Evolutionary conservation across 164 flowering plant species (phyloP).

Genomic region (Aristolochia californica): DNA sequence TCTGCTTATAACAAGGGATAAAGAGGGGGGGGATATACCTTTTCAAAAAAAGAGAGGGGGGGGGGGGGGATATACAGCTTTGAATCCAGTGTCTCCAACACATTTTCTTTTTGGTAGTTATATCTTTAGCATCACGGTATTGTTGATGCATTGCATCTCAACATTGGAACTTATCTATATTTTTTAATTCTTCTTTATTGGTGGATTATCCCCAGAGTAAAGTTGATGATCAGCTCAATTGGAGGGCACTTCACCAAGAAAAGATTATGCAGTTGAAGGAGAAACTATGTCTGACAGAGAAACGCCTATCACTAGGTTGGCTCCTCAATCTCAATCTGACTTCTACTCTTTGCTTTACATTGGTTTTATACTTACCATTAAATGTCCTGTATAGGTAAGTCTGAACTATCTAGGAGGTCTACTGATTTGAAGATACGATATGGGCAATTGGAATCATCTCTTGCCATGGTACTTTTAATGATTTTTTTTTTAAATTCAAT

Average conservation of each 20-base stretch:
- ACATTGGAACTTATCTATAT: background rate
- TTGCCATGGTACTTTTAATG: slow-evolving; percentile 29
- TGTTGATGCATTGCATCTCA: background rate
- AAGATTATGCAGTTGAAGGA: slow-evolving; percentile 64
- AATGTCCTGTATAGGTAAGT: slow-evolving; percentile 43
- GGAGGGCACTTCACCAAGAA: slow-evolving; percentile 73
- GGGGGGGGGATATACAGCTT: too few relatives aligned
- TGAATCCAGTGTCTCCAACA: background rate
- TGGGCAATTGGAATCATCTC: slow-evolving; percentile 69
- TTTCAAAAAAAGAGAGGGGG: too few relatives aligned
- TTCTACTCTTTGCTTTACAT: background rate
- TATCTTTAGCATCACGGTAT: background rate
- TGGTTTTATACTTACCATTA: slow-evolving; percentile 5
- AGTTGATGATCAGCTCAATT: slow-evolving; percentile 69
- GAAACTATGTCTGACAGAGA: slow-evolving; percentile 48
- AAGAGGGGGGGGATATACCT: too few relatives aligned
- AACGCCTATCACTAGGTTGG: slow-evolving; percentile 59
- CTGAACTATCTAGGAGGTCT: slow-evolving; percentile 49
- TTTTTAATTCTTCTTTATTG: background rate
- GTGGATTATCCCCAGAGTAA: slow-evolving; percentile 40
- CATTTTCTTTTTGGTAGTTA: background rate
- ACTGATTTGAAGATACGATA: slow-evolving; percentile 54
- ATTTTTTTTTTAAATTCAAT: background rate
- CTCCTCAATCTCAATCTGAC: slow-evolving; percentile 5
- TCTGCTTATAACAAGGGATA: too few relatives aligned